These are phyloP conservation scores for Scenedesmus sp. DNA, from an alignment of 163 green algal genomes.

Conservation along the genomic window DNA sequence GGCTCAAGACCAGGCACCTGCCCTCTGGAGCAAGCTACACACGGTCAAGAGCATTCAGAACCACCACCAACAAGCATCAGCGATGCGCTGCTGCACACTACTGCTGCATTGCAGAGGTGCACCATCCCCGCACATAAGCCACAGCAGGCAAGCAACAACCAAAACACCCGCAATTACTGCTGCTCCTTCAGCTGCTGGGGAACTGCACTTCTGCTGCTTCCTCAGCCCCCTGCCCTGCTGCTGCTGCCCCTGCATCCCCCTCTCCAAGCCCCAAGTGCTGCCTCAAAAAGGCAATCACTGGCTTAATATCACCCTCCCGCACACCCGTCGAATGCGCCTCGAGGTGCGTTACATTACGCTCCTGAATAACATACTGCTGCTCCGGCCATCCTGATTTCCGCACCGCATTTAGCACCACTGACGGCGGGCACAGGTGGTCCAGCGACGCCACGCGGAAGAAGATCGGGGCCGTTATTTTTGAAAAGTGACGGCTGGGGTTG, in stretches of 20 bases:
- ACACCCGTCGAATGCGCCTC: conserved; percentile 47
- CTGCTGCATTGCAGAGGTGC: too few species aligned
- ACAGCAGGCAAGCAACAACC: too few species aligned
- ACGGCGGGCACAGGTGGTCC: conserved; percentile 54
- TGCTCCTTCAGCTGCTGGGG: conserved; percentile 11
- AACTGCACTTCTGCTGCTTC: conserved; percentile 45
- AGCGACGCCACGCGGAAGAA: conserved; percentile 42
- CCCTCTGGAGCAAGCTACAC: too few species aligned
- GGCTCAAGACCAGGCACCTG: too few species aligned
- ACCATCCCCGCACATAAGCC: too few species aligned
- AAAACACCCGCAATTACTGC: neutral
- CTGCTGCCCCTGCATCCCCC: neutral
- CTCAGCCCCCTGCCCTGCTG: neutral
- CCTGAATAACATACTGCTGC: conserved; percentile 7
- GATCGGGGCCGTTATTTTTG: conserved; percentile 45
- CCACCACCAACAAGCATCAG: too few species aligned
- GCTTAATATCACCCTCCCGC: conserved; percentile 20
- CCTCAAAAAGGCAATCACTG: conserved; percentile 29
- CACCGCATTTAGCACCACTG: conserved; percentile 12
- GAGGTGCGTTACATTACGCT: conserved; percentile 47
- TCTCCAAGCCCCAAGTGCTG: conserved; percentile 14
- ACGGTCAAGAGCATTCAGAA: too few species aligned
- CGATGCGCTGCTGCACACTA: too few species aligned
- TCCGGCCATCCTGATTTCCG: neutral
- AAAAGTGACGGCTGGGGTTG: conserved; percentile 48